phyloP scores from a whole-genome alignment of 2,329 filamentous ascomycete genomes.

The Dissoconium aciculare region DNA sequence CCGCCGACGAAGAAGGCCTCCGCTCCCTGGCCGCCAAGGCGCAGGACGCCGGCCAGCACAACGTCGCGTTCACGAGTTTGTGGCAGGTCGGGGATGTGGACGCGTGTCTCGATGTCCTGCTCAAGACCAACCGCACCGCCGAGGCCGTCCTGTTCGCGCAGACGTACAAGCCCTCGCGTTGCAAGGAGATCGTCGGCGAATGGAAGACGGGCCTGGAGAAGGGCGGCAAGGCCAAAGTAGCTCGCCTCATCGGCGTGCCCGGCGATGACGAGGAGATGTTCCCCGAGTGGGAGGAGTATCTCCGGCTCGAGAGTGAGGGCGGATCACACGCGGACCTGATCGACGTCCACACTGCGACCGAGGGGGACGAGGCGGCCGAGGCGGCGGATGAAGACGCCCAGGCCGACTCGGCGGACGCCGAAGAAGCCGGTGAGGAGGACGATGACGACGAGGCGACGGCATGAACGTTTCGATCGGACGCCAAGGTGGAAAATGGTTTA shows the following conservation, averaged over 20 bases:
- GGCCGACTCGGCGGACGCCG: conserved; percentile 7
- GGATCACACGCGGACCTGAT: conserved; percentile 29
- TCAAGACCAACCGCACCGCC: conserved; percentile 61
- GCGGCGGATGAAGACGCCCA: conserved; percentile 8
- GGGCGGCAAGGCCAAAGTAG: conserved; percentile 69
- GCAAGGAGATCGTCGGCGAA: conserved; percentile 49
- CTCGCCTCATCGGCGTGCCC: conserved; percentile 68
- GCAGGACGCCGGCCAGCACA: conserved; percentile 63
- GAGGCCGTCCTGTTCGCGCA: conserved; percentile 88
- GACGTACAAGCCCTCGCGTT: conserved; percentile 79
- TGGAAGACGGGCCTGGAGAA: conserved; percentile 83
- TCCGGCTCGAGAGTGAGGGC: conserved; percentile 64
- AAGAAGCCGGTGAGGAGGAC: conserved; percentile 7
- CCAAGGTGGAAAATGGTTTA: too few species aligned
- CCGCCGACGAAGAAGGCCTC: conserved; percentile 62
- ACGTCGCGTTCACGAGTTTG: conserved; percentile 78
- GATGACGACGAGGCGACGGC: conserved; percentile 9
- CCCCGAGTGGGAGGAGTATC: conserved; percentile 88
- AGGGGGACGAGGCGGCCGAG: conserved; percentile 8
- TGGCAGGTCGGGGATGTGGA: conserved; percentile 79
- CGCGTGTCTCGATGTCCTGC: conserved; percentile 64
- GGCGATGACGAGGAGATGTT: conserved; percentile 58
- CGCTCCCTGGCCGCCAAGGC: conserved; percentile 59
- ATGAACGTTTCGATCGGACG: too few species aligned
- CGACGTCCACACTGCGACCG: conserved; percentile 25